These are phyloP conservation scores for Amphibolis antarctica DNA, from an alignment of 106 monocot genomes.

Conservation along the genomic window DNA sequence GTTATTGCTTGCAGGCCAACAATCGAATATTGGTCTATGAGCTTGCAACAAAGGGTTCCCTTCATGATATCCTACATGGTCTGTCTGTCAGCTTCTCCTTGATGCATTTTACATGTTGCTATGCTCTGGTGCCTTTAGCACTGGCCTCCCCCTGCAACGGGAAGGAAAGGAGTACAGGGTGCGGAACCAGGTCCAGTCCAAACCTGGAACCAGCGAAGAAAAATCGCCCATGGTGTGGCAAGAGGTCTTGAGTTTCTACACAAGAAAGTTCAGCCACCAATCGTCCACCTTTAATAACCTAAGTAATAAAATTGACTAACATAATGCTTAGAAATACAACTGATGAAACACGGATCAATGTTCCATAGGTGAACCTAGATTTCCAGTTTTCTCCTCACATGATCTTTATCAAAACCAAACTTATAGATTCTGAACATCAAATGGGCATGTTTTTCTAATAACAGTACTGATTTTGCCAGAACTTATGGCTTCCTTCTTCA, in stretches of 20 bases:
- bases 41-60: constrained; percentile 69
- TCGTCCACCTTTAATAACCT: too few species aligned
- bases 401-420: too few species aligned
- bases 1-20: constrained; percentile 69
- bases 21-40: constrained; percentile 68
- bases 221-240: constrained; percentile 59
- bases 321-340: too few species aligned
- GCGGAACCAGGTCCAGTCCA: constrained; percentile 51
- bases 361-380: too few species aligned
- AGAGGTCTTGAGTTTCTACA: constrained; percentile 68
- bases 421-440: too few species aligned
- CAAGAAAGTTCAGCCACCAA: constrained; percentile 50
- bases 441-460: too few species aligned
- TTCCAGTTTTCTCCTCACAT: too few species aligned
- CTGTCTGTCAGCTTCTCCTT: neutral
- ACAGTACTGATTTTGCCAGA: too few species aligned
- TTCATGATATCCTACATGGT: constrained; percentile 86
- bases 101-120: neutral
- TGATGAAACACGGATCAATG: too few species aligned
- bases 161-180: constrained; percentile 41
- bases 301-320: too few species aligned
- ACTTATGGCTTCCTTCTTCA: too few species aligned
- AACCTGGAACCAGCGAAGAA: constrained; percentile 48
- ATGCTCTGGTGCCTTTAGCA: neutral
- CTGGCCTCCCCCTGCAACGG: constrained; percentile 1